A percentile compares a stretch with the other conserved stretches of the same genome.
phyloP scores from a whole-genome alignment of 768 basidiomycete species.

The Naganishia kalamii region DNA sequence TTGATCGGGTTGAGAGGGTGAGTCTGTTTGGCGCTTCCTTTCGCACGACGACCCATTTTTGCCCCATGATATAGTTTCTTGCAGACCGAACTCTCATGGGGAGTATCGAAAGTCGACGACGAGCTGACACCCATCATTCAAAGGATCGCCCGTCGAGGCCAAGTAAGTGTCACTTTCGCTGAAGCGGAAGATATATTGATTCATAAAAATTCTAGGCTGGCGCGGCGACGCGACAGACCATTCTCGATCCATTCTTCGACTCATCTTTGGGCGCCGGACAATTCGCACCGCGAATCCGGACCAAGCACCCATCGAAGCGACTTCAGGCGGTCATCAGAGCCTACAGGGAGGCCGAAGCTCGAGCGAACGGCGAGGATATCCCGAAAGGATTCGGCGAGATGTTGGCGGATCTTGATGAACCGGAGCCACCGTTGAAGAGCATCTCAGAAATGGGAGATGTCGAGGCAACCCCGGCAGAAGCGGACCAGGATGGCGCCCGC shows the following conservation, averaged over 20 bases:
- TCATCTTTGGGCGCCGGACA: constrained; percentile 62
- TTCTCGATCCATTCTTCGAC: constrained; percentile 69
- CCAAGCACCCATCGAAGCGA: constrained; percentile 77
- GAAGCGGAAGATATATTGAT: neutral
- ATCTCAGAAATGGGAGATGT: neutral
- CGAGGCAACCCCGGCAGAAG: neutral
- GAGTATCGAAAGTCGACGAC: constrained; percentile 75
- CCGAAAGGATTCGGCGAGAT: constrained; percentile 37
- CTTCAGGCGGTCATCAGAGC: constrained; percentile 54
- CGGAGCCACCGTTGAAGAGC: neutral
- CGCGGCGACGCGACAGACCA: constrained; percentile 68
- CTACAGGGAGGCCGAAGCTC: constrained; percentile 43
- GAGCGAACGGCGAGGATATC: constrained; percentile 23
- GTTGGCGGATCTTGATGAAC: constrained; percentile 39
- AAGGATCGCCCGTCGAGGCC: constrained; percentile 72
- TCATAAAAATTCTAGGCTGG: constrained; percentile 56
- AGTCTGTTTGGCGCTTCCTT: constrained; percentile 30
- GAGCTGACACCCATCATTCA: constrained; percentile 86
- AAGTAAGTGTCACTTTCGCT: constrained; percentile 50
- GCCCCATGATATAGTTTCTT: constrained; percentile 55
- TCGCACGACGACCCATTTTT: constrained; percentile 27
- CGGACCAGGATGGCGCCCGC: neutral
- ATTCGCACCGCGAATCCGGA: constrained; percentile 68
- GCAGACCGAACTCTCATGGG: constrained; percentile 73
- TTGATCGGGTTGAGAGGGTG: constrained; percentile 82